Evolutionary conservation across 2,329 filamentous ascomycete genomes (phyloP).

Genomic region (Botrytis pseudocinerea): DNA sequence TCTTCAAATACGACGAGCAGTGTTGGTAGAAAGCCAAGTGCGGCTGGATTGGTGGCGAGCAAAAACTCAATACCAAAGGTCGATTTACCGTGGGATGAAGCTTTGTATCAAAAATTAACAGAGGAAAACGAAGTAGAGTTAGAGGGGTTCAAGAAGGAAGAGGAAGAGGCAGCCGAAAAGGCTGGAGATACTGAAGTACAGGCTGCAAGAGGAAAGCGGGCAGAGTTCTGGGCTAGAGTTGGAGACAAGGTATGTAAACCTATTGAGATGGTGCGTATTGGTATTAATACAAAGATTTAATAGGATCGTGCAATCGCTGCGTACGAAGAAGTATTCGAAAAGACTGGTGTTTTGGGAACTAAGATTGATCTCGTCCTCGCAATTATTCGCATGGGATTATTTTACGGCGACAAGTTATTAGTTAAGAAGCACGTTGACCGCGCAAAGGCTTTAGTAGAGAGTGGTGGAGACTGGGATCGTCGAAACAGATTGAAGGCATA

Average conservation of each 20-base stretch:
- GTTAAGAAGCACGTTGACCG: conserved; percentile 94
- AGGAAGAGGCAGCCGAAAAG: conserved; percentile 93
- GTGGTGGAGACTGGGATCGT: conserved; percentile 96
- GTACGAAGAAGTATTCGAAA: conserved; percentile 92
- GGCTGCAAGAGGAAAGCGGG: conserved; percentile 88
- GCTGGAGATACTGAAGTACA: conserved; percentile 95
- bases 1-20: conserved; percentile 48
- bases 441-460: conserved; percentile 85
- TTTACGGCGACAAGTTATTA: conserved; percentile 89
- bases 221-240: conserved; percentile 93
- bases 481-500: conserved; percentile 98
- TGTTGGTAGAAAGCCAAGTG: conserved; percentile 66
- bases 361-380: conserved; percentile 97
- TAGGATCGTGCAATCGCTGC: conserved; percentile 92
- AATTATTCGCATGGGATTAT: conserved; percentile 92
- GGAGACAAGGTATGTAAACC: conserved; percentile 77
- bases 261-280: not conserved
- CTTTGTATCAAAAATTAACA: conserved; percentile 74
- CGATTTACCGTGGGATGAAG: conserved; percentile 86
- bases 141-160: conserved; percentile 76
- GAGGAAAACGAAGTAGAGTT: conserved; percentile 78
- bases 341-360: conserved; percentile 93
- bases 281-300: conserved; percentile 30
- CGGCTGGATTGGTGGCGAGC: conserved; percentile 73
- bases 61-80: conserved; percentile 64